These are phyloP conservation scores for Alternaria novae-zelandiae DNA, from an alignment of 2,329 filamentous ascomycete species.

Conservation along the genomic window DNA sequence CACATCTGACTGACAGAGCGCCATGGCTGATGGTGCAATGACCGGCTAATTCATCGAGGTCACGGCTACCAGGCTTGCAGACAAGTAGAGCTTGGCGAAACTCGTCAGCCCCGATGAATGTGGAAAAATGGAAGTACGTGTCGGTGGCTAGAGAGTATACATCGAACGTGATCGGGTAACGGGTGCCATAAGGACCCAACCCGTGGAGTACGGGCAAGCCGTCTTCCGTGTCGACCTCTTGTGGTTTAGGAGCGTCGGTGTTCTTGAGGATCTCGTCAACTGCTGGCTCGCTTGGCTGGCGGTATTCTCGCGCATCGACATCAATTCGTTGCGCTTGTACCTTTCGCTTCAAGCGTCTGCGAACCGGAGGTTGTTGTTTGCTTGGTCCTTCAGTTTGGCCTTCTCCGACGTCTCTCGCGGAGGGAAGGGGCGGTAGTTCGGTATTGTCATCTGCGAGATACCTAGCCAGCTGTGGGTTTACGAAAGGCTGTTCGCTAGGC, in stretches of 20 bases:
- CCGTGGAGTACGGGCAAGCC: constrained; percentile 43
- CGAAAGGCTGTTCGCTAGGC: constrained; percentile 12
- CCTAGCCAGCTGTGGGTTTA: constrained; percentile 40
- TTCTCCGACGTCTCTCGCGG: constrained; percentile 25
- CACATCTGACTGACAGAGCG: constrained; percentile 53
- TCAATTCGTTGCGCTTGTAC: constrained; percentile 55
- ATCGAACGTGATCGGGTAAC: constrained; percentile 62
- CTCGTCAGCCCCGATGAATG: constrained; percentile 65
- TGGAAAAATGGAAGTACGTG: constrained; percentile 62
- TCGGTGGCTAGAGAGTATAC: constrained; percentile 57
- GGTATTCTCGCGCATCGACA: constrained; percentile 53
- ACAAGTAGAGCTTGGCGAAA: constrained; percentile 54
- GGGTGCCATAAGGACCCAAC: constrained; percentile 56
- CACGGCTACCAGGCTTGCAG: constrained; percentile 25
- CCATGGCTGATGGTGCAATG: constrained; percentile 48
- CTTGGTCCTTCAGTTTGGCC: background rate
- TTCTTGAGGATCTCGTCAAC: constrained; percentile 22
- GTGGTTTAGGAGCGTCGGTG: background rate
- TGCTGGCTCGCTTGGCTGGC: constrained; percentile 51
- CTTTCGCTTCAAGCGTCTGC: constrained; percentile 44
- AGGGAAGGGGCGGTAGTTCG: constrained; percentile 26
- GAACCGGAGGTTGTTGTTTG: constrained; percentile 10
- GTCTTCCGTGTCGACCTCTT: constrained; percentile 7
- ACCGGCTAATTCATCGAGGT: constrained; percentile 54
- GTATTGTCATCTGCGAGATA: constrained; percentile 43